Evolutionary conservation across 2,329 filamentous ascomycete species (phyloP), one percentile per base, ranked within the genome.

Genomic region (Phymatotrichopsis omnivora): DNA sequence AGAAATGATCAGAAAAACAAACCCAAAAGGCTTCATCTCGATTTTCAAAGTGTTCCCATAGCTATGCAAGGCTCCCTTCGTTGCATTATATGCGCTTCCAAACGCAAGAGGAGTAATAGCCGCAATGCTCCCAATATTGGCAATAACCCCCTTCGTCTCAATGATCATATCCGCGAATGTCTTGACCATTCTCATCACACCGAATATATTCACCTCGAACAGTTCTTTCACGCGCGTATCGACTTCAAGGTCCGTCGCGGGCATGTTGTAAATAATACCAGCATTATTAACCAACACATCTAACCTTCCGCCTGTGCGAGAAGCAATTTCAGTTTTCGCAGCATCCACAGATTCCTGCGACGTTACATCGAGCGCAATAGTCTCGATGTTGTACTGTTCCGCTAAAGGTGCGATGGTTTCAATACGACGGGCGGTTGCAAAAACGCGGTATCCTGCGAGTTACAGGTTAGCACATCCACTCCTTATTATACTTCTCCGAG

Each of bases 361-460:
- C 14, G 37, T 40, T 10, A 40, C 37, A 30, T 40, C 37, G 17
- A 40, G 37, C 22, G 30, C 37, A 31, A 40, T 30, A 12, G 27
- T 30, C 17, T 30, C 32, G 25, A 40, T 40, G 6, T 29, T 29
- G 5, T 30, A n/a, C 17, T 25, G 37, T n/a, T n/a, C n/a, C n/a
- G n/a, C n/a, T n/a, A n/a, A n/a, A n/a, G n/a, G n/a, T n/a, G n/a
- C n/a, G n/a, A 76, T 63, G 10, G 74, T 67, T 29, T 69, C 65
- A 0, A 63, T 60, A 14, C 68, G 67, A 29, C 74, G 71, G 11
- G 73, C 73, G 2, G 73, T 74, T 0, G 73, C 73, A 48, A 77
- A 74, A 55, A 76, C 73, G 52, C 72, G 68, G 24, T 71, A 60
- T 33, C 70, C 70, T 72, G 33, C n/a, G n/a, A n/a, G n/a, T n/a